phyloP scores from a whole-genome alignment of 768 basidiomycete species.

The Daedaleopsis nitida region DNA sequence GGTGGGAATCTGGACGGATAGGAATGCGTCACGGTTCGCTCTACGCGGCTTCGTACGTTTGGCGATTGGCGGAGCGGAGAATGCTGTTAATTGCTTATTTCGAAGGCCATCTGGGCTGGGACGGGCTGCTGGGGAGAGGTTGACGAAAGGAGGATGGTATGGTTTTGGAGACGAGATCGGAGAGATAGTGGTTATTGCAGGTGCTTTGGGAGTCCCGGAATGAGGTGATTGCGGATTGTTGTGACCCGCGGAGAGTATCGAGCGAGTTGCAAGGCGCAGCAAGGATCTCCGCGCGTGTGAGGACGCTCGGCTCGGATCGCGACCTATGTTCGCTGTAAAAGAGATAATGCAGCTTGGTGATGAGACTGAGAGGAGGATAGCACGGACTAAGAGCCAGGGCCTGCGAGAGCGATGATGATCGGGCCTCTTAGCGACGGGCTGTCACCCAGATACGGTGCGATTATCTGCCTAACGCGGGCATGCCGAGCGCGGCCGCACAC shows the following conservation, averaged over 20 bases:
- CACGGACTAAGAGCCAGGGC: neutral
- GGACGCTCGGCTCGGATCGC: too few species aligned
- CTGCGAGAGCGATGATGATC: neutral
- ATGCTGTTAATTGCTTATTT: neutral
- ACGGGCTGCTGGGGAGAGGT: slow-evolving; percentile 5
- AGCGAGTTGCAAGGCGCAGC: too few species aligned
- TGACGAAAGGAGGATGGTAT: slow-evolving; percentile 2
- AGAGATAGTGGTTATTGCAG: slow-evolving; percentile 1
- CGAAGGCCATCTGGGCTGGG: neutral
- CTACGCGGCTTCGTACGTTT: too few species aligned
- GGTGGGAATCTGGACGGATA: too few species aligned
- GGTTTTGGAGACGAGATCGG: neutral
- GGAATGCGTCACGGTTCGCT: too few species aligned
- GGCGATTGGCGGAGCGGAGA: too few species aligned
- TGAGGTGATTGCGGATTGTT: neutral
- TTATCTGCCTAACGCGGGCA: slow-evolving; percentile 5
- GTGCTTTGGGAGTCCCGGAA: slow-evolving; percentile 1
- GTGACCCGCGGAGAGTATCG: too few species aligned
- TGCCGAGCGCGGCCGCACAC: slow-evolving; percentile 8
- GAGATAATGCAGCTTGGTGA: too few species aligned
- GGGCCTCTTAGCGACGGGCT: neutral
- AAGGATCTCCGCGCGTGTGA: too few species aligned
- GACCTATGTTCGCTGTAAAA: too few species aligned
- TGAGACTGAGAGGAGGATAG: too few species aligned
- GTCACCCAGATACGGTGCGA: slow-evolving; percentile 14